Conservation (phyloP, 2,329 filamentous ascomycete species). For the Venturia oleaginea region DNA sequence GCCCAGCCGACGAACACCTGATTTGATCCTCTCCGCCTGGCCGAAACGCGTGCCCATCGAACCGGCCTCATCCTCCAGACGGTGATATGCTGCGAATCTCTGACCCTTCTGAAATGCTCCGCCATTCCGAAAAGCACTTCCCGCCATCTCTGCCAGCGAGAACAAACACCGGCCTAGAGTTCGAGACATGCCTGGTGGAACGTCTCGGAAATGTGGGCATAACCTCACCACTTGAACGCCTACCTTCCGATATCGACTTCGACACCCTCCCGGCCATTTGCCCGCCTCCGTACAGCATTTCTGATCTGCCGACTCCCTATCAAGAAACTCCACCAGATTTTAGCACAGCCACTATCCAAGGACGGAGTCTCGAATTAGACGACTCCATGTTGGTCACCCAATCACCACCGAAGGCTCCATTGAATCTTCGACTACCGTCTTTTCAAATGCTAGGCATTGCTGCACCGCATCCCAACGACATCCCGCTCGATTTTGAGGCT, state of each 20-base stretch:
- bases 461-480: constrained; percentile 36
- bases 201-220: background rate
- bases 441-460: constrained; percentile 45
- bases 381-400: background rate
- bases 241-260: background rate
- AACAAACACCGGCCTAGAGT: background rate
- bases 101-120: background rate
- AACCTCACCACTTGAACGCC: background rate
- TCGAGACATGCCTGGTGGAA: background rate
- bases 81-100: background rate
- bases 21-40: background rate
- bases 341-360: background rate
- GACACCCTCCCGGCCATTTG: background rate
- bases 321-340: background rate
- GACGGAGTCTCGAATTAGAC: background rate
- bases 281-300: background rate
- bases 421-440: constrained; percentile 40
- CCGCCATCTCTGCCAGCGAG: background rate
- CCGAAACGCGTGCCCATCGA: background rate
- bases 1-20: background rate
- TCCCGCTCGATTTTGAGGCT: constrained; percentile 19
- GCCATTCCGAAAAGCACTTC: background rate
- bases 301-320: background rate
- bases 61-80: background rate
- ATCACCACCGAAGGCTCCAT: background rate